Base-by-base conservation (phyloP, 345 rosid genomes). In the Atalantia buxifolia region DNA sequence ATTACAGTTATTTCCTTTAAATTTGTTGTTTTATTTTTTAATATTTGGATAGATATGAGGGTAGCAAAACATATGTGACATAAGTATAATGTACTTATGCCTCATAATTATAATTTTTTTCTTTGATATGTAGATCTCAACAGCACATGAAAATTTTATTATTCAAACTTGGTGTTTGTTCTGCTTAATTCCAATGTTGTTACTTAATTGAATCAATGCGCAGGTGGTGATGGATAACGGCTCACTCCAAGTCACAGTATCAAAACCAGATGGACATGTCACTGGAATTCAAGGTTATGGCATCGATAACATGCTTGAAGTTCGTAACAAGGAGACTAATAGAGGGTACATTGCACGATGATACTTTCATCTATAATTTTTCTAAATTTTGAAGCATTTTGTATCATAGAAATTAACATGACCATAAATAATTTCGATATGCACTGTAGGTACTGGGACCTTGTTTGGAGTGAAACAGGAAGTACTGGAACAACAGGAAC, bases 171-270 rank as follows among this genome's bases (percentile, higher is more conserved):
- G 16, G 50, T 42, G 50, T 42, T 13, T 45, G 18, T 45, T 12
- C 50, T 45, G 50, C 50, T 10, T 42, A 42, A 42, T 42, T 42
- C 50, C 50, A 45, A 45, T 45, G 18, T 13, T 6, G 6, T 16
- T 30, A 28, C 16, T 31, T 30, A 18, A 21, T 18, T 31, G 14
- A 45, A 69, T 19, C 2, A 66, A 30, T 30, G 61, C 66, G 75
- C 66, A 88, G 91, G 91, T 88, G 77, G 78, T 80, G 79, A 76
- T 88, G 81, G 87, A 88, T 13, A 88, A 86, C 76, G 87, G 88
- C 22, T 70, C 81, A 18, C 48, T 86, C 48, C 84, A 83, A 83
- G 77, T 86, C 22, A 84, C 87, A 7, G 61, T 86, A 45, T 86
- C 90, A 27, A 88, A 86, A 42, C 86, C 90, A 21, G 88, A 72